Base-by-base conservation (phyloP, 805 yeast genomes). In the Geotrichum ghanense region DNA sequence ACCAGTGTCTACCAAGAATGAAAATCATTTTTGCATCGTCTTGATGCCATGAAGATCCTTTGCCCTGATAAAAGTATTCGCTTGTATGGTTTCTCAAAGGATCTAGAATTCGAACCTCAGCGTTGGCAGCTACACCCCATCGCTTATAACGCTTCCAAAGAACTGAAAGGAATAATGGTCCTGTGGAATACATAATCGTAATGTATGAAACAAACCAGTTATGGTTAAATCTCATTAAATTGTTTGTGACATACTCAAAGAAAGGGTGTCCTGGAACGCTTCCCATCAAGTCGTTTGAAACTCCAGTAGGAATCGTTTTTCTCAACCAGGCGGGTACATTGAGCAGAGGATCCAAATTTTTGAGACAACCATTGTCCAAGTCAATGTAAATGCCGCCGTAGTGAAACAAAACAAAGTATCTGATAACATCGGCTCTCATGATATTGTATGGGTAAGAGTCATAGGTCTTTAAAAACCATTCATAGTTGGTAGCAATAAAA, bases 281-380 rank as follows among this genome's bases (percentile, higher is more conserved):
- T 9, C 95, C 95, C 95, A 89, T 83, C 14, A 88, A 88, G 61
- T 88, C 95, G 62, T 89, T 89, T 3, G 95, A 84, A 37, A 89
- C 78, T 45, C 97, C 97, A 0, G 95, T 83, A 22, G 97, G 97
- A 3, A 75, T 66, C 1, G 97, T 88, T 59, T 85, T 84, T 52
- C 96, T 72, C 12, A 84, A 87, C 68, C 85, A 85, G 1, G 95
- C 94, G 1, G 95, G 89, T 3, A 79, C 83, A 1, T 81, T 74
- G 49, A 88, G 72, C 48, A 89, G 66, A 1, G 95, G 94, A 60
- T 88, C 96, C 53, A 89, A 68, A 50, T 74, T 73, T 50, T 88
- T 71, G 53, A 75, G 75, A 64, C 95, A 87, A 5, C 92, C 95
- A 61, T 84, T 95, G 60, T 88, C 97, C 54, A 89, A 68, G 64